A percentile compares a stretch with the other conserved stretches of the same genome.
These are phyloP conservation scores for Astrothelium subdiscretum DNA, from an alignment of 495 filamentous ascomycete genomes.

Conservation along the genomic window DNA sequence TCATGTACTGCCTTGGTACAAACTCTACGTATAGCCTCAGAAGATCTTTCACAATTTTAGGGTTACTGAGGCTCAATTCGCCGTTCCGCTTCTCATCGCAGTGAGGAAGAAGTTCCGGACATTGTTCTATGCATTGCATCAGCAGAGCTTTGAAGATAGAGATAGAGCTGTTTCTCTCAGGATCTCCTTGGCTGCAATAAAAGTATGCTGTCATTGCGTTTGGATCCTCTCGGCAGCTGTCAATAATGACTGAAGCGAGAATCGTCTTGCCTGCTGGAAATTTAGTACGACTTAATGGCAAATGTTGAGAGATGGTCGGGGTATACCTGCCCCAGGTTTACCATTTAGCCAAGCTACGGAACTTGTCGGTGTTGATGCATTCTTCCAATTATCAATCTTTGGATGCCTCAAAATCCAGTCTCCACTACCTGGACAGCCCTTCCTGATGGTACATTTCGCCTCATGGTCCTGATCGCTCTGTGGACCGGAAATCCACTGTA, in stretches of 20 bases:
- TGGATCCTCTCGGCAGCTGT: neutral
- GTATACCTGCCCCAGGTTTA: conserved; percentile 13
- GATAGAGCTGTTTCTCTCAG: conserved; percentile 9
- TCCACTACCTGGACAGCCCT: neutral
- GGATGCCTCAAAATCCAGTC: conserved; percentile 8
- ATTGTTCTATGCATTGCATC: conserved; percentile 3
- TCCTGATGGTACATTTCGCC: neutral
- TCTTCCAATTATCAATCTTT: conserved; percentile 6
- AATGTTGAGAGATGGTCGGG: neutral
- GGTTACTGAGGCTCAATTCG: conserved; percentile 3
- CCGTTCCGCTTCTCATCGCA: conserved; percentile 14
- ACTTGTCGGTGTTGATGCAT: neutral
- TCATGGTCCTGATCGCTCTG: neutral
- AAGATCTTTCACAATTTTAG: conserved; percentile 6
- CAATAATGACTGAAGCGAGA: conserved; percentile 13
- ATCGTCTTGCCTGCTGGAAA: conserved; percentile 16
- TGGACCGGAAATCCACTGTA: neutral
- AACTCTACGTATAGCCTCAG: conserved; percentile 8
- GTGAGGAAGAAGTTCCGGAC: conserved; percentile 4
- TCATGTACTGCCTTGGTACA: conserved; percentile 11
- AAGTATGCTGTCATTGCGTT: conserved; percentile 2
- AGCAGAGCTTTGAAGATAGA: conserved; percentile 8
- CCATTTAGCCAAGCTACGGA: conserved; percentile 8
- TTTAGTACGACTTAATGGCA: neutral
- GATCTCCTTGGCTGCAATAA: conserved; percentile 15